Evolutionary conservation across 108 stramenopile species (phyloP).

Genomic region (Skeletonema grethae): DNA sequence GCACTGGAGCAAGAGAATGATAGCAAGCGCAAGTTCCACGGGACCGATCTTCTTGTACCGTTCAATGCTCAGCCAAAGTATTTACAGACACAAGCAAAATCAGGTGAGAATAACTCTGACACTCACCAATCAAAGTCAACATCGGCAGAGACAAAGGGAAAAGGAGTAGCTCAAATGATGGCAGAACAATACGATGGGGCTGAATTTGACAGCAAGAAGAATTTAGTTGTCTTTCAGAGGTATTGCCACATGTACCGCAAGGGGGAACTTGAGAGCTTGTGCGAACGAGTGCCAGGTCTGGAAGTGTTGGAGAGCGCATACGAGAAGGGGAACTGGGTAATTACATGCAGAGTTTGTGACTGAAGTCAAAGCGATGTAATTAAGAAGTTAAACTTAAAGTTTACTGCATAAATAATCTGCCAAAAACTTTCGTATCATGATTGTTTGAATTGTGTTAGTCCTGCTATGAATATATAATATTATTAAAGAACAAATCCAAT

Average conservation of each 20-base stretch:
- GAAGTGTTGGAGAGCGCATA: constrained; percentile 69
- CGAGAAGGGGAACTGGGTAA: constrained; percentile 72
- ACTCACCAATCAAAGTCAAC: background rate
- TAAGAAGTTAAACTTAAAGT: background rate
- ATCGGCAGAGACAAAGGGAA: constrained; percentile 22
- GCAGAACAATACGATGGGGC: constrained; percentile 74
- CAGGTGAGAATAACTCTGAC: constrained; percentile 3
- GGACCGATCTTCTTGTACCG: constrained; percentile 94
- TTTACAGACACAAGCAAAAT: constrained; percentile 44
- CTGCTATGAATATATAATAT: background rate
- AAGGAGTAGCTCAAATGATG: constrained; percentile 77
- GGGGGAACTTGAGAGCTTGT: constrained; percentile 94
- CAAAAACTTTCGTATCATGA: background rate
- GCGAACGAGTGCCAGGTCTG: constrained; percentile 41
- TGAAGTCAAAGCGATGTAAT: background rate
- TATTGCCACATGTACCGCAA: constrained; percentile 97
- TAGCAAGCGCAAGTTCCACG: constrained; percentile 84
- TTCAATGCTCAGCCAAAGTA: constrained; percentile 94
- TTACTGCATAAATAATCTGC: background rate
- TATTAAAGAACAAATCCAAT: constrained; percentile 42
- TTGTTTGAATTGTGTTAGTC: background rate
- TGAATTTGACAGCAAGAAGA: constrained; percentile 82
- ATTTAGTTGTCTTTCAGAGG: constrained; percentile 92
- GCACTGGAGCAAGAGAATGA: constrained; percentile 91
- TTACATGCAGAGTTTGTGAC: constrained; percentile 3